Evolutionary conservation across 148 eudicot species (phyloP).

Genomic region (Chenopodium album): DNA sequence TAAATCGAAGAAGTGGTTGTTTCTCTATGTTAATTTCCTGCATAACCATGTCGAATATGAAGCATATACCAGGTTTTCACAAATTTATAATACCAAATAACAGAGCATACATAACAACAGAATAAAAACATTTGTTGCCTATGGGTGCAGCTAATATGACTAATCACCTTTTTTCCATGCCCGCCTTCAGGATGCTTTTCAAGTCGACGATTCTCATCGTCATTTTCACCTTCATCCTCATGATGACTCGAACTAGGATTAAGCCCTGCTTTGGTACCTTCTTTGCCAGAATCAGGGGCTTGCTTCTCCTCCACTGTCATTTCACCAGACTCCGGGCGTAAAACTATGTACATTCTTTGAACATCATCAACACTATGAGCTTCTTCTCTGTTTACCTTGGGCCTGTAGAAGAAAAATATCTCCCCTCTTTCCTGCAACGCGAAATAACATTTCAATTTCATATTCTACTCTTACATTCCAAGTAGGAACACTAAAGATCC

Average conservation of each 20-base stretch:
- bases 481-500: neutral
- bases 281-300: slow-evolving; percentile 44
- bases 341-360: slow-evolving; percentile 61
- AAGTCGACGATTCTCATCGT: slow-evolving; percentile 9
- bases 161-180: slow-evolving; percentile 33
- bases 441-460: neutral
- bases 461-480: neutral
- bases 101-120: neutral
- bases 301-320: slow-evolving; percentile 43
- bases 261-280: slow-evolving; percentile 30
- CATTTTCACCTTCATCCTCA: slow-evolving; percentile 1
- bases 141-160: neutral
- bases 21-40: slow-evolving; percentile 57
- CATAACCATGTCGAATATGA: neutral
- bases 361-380: slow-evolving; percentile 59
- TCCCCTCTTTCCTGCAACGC: slow-evolving; percentile 71
- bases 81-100: neutral
- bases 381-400: slow-evolving; percentile 66
- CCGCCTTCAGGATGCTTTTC: slow-evolving; percentile 41
- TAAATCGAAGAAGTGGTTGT: slow-evolving; percentile 47
- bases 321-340: slow-evolving; percentile 65
- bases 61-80: neutral
- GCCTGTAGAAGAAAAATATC: slow-evolving; percentile 80
- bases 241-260: slow-evolving; percentile 19
- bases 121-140: too few relatives aligned